Conservation (phyloP, 345 rosid genomes). For the Rhizophora apiculata region DNA sequence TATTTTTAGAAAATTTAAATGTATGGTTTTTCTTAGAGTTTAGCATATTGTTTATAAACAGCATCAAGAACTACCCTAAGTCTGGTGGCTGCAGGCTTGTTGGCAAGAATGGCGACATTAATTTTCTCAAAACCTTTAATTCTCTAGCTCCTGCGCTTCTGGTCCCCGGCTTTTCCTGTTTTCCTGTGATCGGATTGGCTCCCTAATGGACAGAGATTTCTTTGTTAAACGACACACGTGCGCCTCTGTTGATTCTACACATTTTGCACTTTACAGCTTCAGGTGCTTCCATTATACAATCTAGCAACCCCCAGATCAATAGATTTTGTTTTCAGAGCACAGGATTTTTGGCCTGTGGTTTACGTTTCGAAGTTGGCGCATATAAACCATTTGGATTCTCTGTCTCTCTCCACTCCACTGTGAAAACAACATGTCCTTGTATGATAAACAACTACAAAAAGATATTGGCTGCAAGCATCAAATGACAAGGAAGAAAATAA, state of each 20-base stretch:
- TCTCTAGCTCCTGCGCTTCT: slow-evolving; percentile 11
- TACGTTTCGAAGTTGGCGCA: not conserved
- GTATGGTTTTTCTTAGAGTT: too few species aligned
- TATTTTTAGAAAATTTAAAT: slow-evolving; percentile 5
- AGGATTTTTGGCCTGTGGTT: not conserved
- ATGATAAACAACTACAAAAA: slow-evolving; percentile 14
- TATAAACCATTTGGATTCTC: not conserved
- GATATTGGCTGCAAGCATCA: slow-evolving; percentile 9
- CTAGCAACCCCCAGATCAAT: slow-evolving; percentile 2
- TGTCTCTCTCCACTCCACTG: not conserved
- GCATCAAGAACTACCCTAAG: slow-evolving; percentile 3
- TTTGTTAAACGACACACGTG: slow-evolving; percentile 29
- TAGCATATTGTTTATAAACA: slow-evolving; percentile 14
- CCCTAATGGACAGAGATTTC: slow-evolving; percentile 10
- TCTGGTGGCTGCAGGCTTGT: slow-evolving; percentile 22
- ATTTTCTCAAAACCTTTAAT: not conserved
- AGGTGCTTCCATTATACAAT: slow-evolving; percentile 18
- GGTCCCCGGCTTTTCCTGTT: slow-evolving; percentile 28
- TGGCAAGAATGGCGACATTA: slow-evolving; percentile 19
- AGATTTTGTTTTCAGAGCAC: slow-evolving; percentile 22
- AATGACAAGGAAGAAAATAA: not conserved
- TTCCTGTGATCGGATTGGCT: slow-evolving; percentile 21
- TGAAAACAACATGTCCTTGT: slow-evolving; percentile 25
- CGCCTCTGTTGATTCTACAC: slow-evolving; percentile 20
- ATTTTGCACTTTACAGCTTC: slow-evolving; percentile 24